Base-by-base conservation (phyloP, 805 yeast genomes). In the Wickerhamiella allomyrinae region DNA sequence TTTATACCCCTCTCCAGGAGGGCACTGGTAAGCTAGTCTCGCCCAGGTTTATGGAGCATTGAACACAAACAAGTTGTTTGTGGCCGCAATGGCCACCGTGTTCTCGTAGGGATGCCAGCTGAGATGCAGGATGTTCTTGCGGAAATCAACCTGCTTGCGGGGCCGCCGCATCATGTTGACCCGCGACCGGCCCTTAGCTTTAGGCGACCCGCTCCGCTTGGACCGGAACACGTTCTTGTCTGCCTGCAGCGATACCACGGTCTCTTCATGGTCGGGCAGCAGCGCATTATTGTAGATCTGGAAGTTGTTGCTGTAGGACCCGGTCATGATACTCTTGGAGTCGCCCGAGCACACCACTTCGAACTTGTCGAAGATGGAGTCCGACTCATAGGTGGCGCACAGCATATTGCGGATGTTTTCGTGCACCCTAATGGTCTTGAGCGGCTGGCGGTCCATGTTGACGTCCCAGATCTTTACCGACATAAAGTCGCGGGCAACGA, bases 21-120 rank as follows among this genome's bases (percentile, higher is more conserved):
- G n/a, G n/a, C n/a, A n/a, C n/a, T n/a, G n/a, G n/a, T n/a, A n/a
- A n/a, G n/a, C n/a, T n/a, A n/a, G n/a, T n/a, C n/a, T n/a, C n/a
- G n/a, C n/a, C n/a, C n/a, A n/a, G n/a, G 35, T 17, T 34, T 25
- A 36, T 23, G 48, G 50, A 14, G 56, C 56, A 34, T 52, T 53
- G 45, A 63, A 63, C 45, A 63, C 66, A 55, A 63, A 63, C 42
- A 63, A 52, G 65, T 91, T 91, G 67, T 91, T 93, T 19, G 99
- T 91, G 15, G 98, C 97, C 39, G 97, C 97, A 57, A 91, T 83
- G 34, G 98, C 98, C 52, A 91, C 94, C 41, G 91, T 78, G 65
- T 91, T 85, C 65, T 93, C 98, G 52, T 69, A 71, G 49, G 99
- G 98, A 69, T 91, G 98, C 98, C 99, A 91, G 60, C 96, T 85